Conservation (phyloP, 176 grass and related monocot species). For the Oryza meridionalis region DNA sequence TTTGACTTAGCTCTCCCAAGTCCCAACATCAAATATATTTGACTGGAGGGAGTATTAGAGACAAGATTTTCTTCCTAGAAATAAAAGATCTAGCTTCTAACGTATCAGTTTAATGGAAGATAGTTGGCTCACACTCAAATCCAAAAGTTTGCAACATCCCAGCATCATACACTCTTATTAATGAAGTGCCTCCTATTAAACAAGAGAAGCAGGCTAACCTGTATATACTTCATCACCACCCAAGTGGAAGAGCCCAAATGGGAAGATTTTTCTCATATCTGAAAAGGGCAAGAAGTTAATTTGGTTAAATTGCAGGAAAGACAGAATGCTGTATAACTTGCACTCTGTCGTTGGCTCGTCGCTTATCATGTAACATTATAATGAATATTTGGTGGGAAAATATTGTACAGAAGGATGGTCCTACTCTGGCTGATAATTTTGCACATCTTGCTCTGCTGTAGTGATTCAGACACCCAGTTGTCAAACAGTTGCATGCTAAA, state of each 20-base stretch:
- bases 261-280: slow-evolving; percentile 99
- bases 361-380: slow-evolving; percentile 13
- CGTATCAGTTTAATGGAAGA: slow-evolving; percentile 13
- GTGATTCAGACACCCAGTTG: slow-evolving; percentile 17
- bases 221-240: slow-evolving; percentile 99
- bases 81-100: not conserved
- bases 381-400: not conserved
- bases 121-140: not conserved
- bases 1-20: too few relatives aligned
- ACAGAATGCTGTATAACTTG: not conserved
- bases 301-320: slow-evolving; percentile 12
- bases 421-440: slow-evolving; percentile 25
- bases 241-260: slow-evolving; percentile 93
- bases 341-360: not conserved
- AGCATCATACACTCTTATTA: slow-evolving; percentile 3
- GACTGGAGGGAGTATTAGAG: too few relatives aligned
- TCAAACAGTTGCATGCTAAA: slow-evolving; percentile 19
- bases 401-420: slow-evolving; percentile 27
- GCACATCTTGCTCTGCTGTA: slow-evolving; percentile 7
- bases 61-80: not conserved
- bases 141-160: not conserved
- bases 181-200: slow-evolving; percentile 4
- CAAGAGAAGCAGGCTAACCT: slow-evolving; percentile 57
- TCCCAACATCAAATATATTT: too few relatives aligned
- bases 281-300: slow-evolving; percentile 36